phyloP scores from a whole-genome alignment of 495 filamentous ascomycete genomes.

The Podospora pseudopauciseta region DNA sequence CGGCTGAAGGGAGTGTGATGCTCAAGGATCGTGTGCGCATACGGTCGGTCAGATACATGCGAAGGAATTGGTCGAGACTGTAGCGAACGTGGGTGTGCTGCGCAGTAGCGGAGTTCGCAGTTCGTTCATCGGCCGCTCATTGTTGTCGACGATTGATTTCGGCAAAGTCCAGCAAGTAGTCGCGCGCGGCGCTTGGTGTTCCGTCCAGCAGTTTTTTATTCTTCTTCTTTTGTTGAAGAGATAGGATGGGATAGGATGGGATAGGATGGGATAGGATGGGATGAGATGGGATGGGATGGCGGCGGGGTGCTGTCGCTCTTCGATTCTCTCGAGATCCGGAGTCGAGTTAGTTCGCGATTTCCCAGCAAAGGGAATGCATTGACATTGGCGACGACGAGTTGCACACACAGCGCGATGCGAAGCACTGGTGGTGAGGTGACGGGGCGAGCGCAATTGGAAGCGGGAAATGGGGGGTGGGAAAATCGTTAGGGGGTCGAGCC shows the following conservation, averaged over 20 bases:
- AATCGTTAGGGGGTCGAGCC: constrained; percentile 6
- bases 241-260: neutral
- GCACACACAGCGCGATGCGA: constrained; percentile 21
- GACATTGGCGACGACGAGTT: constrained; percentile 3
- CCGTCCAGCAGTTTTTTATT: neutral
- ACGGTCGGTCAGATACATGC: constrained; percentile 18
- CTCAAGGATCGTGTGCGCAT: constrained; percentile 3
- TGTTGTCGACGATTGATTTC: neutral
- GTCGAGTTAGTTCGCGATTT: constrained; percentile 8
- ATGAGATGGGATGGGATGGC: neutral
- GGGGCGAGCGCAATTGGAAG: constrained; percentile 6
- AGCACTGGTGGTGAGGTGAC: constrained; percentile 17
- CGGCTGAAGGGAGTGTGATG: neutral
- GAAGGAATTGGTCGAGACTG: constrained; percentile 4
- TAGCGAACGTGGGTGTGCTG: constrained; percentile 19
- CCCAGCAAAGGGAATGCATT: constrained; percentile 8
- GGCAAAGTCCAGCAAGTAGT: neutral
- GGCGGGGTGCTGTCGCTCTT: neutral
- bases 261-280: too few relatives aligned
- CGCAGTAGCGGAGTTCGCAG: neutral
- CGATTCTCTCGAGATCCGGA: neutral
- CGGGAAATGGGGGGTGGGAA: constrained; percentile 9
- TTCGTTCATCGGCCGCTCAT: constrained; percentile 5
- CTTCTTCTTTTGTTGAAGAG: neutral
- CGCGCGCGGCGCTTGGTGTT: neutral